Conservation (phyloP, 2,329 filamentous ascomycete genomes). For the Septoria linicola region DNA sequence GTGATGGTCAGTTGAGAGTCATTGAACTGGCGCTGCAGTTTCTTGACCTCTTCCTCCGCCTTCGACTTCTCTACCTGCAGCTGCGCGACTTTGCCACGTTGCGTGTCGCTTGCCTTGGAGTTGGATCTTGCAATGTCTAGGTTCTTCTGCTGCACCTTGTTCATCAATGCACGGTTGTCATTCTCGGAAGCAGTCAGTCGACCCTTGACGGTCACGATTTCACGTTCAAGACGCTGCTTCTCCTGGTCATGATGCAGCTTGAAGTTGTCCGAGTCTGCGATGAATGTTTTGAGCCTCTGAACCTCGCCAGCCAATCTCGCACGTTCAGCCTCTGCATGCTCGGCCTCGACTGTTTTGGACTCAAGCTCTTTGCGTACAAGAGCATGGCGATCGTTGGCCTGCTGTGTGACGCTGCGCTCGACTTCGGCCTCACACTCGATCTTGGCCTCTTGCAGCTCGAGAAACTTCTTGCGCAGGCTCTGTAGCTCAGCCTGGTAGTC, state of each 20-base stretch:
- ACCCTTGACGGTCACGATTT: slow-evolving; percentile 86
- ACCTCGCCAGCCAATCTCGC: slow-evolving; percentile 74
- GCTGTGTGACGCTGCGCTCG: slow-evolving; percentile 73
- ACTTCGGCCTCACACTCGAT: slow-evolving; percentile 76
- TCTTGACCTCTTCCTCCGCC: slow-evolving; percentile 77
- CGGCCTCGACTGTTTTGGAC: slow-evolving; percentile 70
- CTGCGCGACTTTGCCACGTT: slow-evolving; percentile 70
- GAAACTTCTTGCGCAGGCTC: slow-evolving; percentile 76
- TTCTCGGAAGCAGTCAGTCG: slow-evolving; percentile 90
- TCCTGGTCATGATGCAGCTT: slow-evolving; percentile 87
- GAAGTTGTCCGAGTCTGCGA: slow-evolving; percentile 85
- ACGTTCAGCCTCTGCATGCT: slow-evolving; percentile 77
- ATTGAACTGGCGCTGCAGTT: slow-evolving; percentile 78
- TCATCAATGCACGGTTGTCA: slow-evolving; percentile 90
- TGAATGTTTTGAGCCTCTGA: slow-evolving; percentile 80
- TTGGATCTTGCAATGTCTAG: slow-evolving; percentile 90
- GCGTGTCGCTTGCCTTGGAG: slow-evolving; percentile 80
- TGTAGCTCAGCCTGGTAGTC: slow-evolving; percentile 85
- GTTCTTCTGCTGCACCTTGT: slow-evolving; percentile 96
- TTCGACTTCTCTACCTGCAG: slow-evolving; percentile 81
- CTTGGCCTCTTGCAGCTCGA: slow-evolving; percentile 80
- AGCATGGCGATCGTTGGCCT: slow-evolving; percentile 76
- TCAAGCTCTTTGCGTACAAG: slow-evolving; percentile 78
- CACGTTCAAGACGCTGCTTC: slow-evolving; percentile 88
- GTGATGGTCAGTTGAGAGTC: slow-evolving; percentile 81